Base-by-base conservation (phyloP, 1,284 basidiomycete species). In the Ganoderma lingzhi region DNA sequence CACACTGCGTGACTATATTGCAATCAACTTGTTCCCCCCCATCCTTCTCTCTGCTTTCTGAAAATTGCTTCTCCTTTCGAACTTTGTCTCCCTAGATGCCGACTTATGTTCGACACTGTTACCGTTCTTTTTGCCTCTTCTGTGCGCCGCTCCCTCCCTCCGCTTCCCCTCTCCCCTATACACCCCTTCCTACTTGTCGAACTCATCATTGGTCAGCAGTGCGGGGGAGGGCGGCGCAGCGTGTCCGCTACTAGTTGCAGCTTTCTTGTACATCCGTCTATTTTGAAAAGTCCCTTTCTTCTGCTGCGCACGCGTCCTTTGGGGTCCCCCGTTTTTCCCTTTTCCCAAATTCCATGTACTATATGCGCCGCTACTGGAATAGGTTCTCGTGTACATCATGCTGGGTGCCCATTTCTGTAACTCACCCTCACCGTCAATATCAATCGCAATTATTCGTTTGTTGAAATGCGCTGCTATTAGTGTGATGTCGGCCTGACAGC, bases 251-350 rank as follows among this genome's bases (percentile, higher is more conserved):
- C 51, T 67, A 61, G 59, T 61, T 61, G 41, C 59, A 41, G 23
- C 39, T 30, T 72, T 69, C 32, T 62, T 68, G 62, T 69, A 55
- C 60, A 60, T 67, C 35, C 35, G 23, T 35, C 39, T 41, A 51
- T 42, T 37, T 70, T 65, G 28, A 28, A 61, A 61, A 41, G 23
- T 44, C 39, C 64, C 44, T 55, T 70, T 73, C 72, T 68, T 70
- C 39, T 71, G 72, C 72, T 68, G 72, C 63, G 70, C 72, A 71
- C 64, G 72, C 68, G 68, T 42, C 64, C 48, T 53, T 67, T 71
- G 68, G 72, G 70, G 64, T 64, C 30, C 56, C 64, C 59, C 15
- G 51, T 66, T 58, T 62, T 66, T 48, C 32, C 17, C n/a, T n/a
- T 62, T 68, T 62, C 64, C 58, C 17, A 37, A 68, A 63, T 55